Conservation (phyloP, 1,284 basidiomycete species). For the Sanguinoderma infundibulare region DNA sequence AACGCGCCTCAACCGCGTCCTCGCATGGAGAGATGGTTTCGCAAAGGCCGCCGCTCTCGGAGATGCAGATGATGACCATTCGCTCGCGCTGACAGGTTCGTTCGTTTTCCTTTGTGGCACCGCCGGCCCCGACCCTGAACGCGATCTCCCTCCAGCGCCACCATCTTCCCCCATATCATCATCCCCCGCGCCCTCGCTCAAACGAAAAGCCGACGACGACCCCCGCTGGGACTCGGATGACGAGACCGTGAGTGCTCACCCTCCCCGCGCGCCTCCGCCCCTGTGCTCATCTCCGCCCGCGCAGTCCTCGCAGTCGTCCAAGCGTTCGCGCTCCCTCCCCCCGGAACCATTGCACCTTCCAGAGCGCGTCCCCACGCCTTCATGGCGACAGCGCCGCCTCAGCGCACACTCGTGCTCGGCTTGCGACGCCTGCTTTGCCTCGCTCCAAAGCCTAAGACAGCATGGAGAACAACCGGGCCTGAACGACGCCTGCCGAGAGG, state of each 20-base stretch:
- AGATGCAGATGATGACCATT: slow-evolving; percentile 21
- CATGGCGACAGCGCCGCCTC: slow-evolving; percentile 30
- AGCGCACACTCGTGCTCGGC: slow-evolving; percentile 61
- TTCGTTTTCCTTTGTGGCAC: slow-evolving; percentile 13
- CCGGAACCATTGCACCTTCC: background rate
- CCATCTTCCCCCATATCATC: slow-evolving; percentile 24
- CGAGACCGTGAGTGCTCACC: slow-evolving; percentile 48
- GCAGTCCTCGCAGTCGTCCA: slow-evolving; percentile 56
- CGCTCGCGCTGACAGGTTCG: slow-evolving; percentile 25
- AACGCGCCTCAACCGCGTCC: slow-evolving; percentile 55
- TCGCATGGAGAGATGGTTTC: slow-evolving; percentile 60
- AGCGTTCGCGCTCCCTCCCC: slow-evolving; percentile 32
- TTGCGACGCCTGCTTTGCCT: slow-evolving; percentile 68
- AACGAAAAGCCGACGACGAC: slow-evolving; percentile 48
- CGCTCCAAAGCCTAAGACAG: slow-evolving; percentile 56
- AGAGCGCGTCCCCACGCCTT: slow-evolving; percentile 16
- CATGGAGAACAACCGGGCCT: slow-evolving; percentile 57
- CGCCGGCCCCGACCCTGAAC: slow-evolving; percentile 11
- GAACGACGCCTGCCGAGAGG: slow-evolving; percentile 70
- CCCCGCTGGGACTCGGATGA: slow-evolving; percentile 44
- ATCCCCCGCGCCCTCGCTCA: slow-evolving; percentile 34
- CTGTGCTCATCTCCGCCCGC: slow-evolving; percentile 16
- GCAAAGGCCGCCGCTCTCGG: slow-evolving; percentile 29
- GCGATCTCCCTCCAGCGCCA: slow-evolving; percentile 18
- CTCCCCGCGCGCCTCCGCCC: background rate